phyloP scores from a whole-genome alignment of 192 early-diverging fungal species.

The Dissophora ornata region DNA sequence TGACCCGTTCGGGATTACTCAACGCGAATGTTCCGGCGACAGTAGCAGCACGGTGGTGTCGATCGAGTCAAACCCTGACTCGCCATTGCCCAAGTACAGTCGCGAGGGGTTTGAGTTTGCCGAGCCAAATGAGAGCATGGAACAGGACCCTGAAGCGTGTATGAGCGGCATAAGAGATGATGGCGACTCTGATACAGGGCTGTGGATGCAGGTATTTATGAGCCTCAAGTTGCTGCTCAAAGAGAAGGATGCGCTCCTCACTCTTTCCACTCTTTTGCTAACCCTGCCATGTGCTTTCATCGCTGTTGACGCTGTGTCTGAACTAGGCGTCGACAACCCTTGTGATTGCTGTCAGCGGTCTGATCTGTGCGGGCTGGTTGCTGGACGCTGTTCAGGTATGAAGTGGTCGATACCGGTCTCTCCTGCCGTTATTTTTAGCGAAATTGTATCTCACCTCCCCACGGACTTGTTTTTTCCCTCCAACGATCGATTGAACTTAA shows the following conservation, averaged over 20 bases:
- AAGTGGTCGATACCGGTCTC: too few relatives aligned
- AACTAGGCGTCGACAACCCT: constrained; percentile 60
- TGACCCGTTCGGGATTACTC: not conserved
- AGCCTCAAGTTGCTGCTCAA: not conserved
- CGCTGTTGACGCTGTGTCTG: not conserved
- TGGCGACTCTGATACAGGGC: constrained; percentile 17
- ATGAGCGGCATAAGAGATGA: not conserved
- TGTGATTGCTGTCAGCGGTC: constrained; percentile 75
- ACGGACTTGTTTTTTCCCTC: constrained; percentile 2
- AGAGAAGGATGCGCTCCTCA: not conserved
- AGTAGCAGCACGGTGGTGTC: constrained; percentile 31
- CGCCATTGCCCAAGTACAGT: constrained; percentile 12
- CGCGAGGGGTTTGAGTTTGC: constrained; percentile 27
- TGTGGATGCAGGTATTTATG: constrained; percentile 52
- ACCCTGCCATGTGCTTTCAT: too few relatives aligned
- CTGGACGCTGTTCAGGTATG: constrained; percentile 73
- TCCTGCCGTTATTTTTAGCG: too few relatives aligned
- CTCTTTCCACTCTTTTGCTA: too few relatives aligned
- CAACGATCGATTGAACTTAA: constrained; percentile 1
- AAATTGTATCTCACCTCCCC: too few relatives aligned
- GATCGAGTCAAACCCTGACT: constrained; percentile 17
- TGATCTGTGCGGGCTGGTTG: constrained; percentile 77
- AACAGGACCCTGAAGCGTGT: too few relatives aligned
- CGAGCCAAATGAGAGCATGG: too few relatives aligned
- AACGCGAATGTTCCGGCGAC: constrained; percentile 17